A percentile compares a stretch with the other conserved stretches of the same genome.
phyloP scores from a whole-genome alignment of 495 filamentous ascomycete genomes.

The Tuber melanosporum region DNA sequence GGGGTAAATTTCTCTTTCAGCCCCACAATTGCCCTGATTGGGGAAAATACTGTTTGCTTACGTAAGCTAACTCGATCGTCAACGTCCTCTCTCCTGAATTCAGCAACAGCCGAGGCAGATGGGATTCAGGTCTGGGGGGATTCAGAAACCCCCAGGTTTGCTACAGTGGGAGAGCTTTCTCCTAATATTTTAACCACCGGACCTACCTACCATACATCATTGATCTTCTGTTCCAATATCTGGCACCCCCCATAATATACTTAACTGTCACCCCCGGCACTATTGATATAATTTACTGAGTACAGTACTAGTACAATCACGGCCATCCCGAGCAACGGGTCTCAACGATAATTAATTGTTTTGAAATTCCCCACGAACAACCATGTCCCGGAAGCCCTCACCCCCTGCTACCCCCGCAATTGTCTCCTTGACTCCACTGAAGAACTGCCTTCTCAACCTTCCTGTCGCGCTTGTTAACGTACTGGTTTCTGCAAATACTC shows the following conservation, averaged over 20 bases:
- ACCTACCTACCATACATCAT: background rate
- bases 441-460: conserved; percentile 91
- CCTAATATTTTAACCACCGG: background rate
- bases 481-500: conserved; percentile 81
- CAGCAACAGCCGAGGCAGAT: background rate
- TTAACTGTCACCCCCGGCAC: background rate
- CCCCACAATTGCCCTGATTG: background rate
- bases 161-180: background rate
- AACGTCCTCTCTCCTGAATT: background rate
- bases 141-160: background rate
- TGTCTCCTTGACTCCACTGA: conserved; percentile 70
- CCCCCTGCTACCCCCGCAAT: conserved; percentile 37
- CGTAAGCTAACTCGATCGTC: background rate
- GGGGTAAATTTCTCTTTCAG: background rate
- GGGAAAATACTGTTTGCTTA: background rate
- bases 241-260: background rate
- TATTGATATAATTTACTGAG: background rate
- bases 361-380: conserved; percentile 26
- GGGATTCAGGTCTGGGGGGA: background rate
- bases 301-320: background rate
- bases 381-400: conserved; percentile 31
- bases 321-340: background rate
- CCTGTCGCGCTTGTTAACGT: conserved; percentile 75
- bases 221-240: background rate
- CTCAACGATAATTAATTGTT: background rate